Evolutionary conservation across 2,329 filamentous ascomycete genomes (phyloP).

Genomic region (Pezicula rhizophila): DNA sequence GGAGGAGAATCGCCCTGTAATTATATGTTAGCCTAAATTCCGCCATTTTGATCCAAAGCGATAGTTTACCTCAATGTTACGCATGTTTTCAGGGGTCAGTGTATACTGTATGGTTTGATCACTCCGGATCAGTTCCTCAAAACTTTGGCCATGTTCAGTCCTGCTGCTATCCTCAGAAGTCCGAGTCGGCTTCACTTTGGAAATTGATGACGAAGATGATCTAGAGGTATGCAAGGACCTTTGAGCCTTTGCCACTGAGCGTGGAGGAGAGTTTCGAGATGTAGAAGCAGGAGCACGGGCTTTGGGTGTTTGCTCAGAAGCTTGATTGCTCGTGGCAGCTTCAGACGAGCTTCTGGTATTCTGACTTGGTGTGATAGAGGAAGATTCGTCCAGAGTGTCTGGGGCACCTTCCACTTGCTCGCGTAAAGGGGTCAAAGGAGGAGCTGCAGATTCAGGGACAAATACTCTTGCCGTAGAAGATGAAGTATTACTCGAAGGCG

Average conservation of each 20-base stretch:
- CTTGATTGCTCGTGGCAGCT: conserved; percentile 5
- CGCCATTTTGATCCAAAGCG: neutral
- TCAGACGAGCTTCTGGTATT: conserved; percentile 12
- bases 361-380: conserved; percentile 17
- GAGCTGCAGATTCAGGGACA: conserved; percentile 15
- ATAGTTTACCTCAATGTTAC: conserved; percentile 62
- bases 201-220: conserved; percentile 41
- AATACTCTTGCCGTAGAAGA: conserved; percentile 4
- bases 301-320: conserved; percentile 1
- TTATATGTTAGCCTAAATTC: conserved; percentile 6
- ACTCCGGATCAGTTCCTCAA: conserved; percentile 76
- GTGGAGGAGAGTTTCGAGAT: conserved; percentile 8
- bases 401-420: conserved; percentile 26
- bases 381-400: conserved; percentile 25
- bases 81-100: conserved; percentile 73
- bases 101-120: conserved; percentile 80
- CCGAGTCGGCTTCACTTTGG: conserved; percentile 46
- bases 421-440: conserved; percentile 26
- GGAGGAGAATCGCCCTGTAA: conserved; percentile 12
- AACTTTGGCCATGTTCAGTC: conserved; percentile 56
- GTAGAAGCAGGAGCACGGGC: conserved; percentile 2
- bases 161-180: conserved; percentile 52
- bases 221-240: conserved; percentile 37
- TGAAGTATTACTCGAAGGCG: conserved; percentile 2
- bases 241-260: conserved; percentile 7